These are phyloP conservation scores for Tephrocybe sp. DNA, from an alignment of 768 basidiomycete species.

Conservation along the genomic window DNA sequence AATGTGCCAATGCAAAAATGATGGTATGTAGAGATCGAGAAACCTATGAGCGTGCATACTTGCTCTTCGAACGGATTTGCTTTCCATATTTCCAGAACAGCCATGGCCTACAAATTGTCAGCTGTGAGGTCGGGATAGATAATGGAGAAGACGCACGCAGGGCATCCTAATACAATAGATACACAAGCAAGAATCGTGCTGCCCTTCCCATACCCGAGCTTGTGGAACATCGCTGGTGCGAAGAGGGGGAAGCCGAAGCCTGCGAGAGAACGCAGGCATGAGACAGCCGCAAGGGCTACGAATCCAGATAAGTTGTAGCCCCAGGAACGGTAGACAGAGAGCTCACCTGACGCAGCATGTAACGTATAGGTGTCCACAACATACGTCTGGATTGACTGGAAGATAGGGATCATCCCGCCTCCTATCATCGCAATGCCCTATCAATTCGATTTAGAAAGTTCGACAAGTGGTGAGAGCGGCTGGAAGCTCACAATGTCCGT, in stretches of 20 bases:
- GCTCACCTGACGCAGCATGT: constrained; percentile 63
- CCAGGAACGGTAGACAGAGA: neutral
- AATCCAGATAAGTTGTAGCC: neutral
- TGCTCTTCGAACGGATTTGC: constrained; percentile 50
- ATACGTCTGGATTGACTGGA: constrained; percentile 67
- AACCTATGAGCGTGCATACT: constrained; percentile 40
- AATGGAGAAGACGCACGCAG: constrained; percentile 39
- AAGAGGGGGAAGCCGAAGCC: constrained; percentile 84
- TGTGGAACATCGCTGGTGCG: constrained; percentile 63
- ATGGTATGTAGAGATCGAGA: too few relatives aligned
- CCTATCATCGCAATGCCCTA: constrained; percentile 62
- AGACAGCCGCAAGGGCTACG: constrained; percentile 62
- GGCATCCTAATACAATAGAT: constrained; percentile 61
- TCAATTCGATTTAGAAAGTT: neutral
- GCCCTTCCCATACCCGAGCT: constrained; percentile 70
- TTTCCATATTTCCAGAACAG: constrained; percentile 35
- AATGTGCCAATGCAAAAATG: too few relatives aligned
- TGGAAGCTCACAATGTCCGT: constrained; percentile 57
- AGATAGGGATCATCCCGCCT: constrained; percentile 55
- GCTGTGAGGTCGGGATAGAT: neutral
- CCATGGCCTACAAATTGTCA: constrained; percentile 27
- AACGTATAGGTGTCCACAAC: constrained; percentile 67
- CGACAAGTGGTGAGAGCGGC: neutral
- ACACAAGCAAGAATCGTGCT: constrained; percentile 61
- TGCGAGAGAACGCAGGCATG: constrained; percentile 60